Evolutionary conservation across 371 early-diverging fungal species (phyloP).

Genomic region (Rhizopus delemar): DNA sequence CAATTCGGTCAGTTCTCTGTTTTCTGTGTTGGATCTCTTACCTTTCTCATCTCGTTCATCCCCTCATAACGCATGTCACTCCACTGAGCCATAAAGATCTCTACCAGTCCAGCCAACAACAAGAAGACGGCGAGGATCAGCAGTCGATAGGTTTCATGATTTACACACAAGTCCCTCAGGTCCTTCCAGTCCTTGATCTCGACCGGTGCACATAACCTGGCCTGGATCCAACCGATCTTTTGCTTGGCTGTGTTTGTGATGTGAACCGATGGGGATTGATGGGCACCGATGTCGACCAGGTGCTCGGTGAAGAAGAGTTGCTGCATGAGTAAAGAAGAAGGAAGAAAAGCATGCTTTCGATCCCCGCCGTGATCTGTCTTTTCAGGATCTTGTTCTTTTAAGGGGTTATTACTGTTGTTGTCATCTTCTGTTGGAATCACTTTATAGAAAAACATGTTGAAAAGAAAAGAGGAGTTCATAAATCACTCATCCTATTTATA

Average conservation of each 20-base stretch:
- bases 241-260: slow-evolving; percentile 23
- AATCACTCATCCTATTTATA: too few relatives aligned
- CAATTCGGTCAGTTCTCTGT: neutral
- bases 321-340: neutral
- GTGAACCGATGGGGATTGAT: slow-evolving; percentile 20
- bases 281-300: slow-evolving; percentile 13
- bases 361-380: too few relatives aligned
- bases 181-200: slow-evolving; percentile 27
- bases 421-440: too few relatives aligned
- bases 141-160: slow-evolving; percentile 38
- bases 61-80: slow-evolving; percentile 37
- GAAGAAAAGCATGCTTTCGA: neutral
- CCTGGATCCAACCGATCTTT: slow-evolving; percentile 27
- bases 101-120: slow-evolving; percentile 36
- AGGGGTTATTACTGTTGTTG: too few relatives aligned
- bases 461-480: too few relatives aligned
- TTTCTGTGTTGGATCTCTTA: slow-evolving; percentile 3
- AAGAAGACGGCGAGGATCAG: slow-evolving; percentile 25
- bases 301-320: slow-evolving; percentile 2
- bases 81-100: slow-evolving; percentile 42
- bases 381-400: too few relatives aligned
- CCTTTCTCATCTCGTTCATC: slow-evolving; percentile 19
- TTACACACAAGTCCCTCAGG: slow-evolving; percentile 24
- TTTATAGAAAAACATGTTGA: too few relatives aligned
- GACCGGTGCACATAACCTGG: slow-evolving; percentile 32